A percentile compares a stretch with the other conserved stretches of the same genome.
phyloP scores from a whole-genome alignment of 805 yeast genomes.

The Metschnikowia continentalis region DNA sequence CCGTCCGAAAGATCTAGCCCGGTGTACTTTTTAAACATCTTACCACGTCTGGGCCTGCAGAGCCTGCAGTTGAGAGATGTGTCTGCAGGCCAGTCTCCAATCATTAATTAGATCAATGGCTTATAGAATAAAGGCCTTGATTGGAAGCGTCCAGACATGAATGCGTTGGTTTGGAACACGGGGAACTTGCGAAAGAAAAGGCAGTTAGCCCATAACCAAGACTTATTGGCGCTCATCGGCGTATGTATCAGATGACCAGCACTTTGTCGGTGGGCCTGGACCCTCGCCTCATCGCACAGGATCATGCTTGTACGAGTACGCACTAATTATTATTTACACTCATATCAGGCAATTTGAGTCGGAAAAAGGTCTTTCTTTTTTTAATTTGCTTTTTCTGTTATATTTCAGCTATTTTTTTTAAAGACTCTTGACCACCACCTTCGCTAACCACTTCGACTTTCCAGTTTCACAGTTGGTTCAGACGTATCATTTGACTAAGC shows the following conservation, averaged over 20 bases:
- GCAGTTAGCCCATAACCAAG: no score
- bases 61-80: background rate
- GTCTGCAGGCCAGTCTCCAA: background rate
- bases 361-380: background rate
- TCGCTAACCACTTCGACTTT: background rate
- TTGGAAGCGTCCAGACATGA: no score
- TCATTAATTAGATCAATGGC: no score
- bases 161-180: no score
- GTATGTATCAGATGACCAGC: background rate
- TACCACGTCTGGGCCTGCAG: background rate
- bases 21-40: background rate
- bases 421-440: no score
- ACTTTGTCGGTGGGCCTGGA: background rate
- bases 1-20: background rate
- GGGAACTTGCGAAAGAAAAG: no score
- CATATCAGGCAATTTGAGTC: background rate
- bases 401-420: background rate
- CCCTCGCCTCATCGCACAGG: background rate
- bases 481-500: background rate
- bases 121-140: no score
- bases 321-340: background rate
- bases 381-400: background rate
- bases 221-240: background rate
- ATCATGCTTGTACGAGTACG: background rate
- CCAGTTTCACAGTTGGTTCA: background rate